These are phyloP conservation scores for Termitomyces sp. DNA, from an alignment of 768 basidiomycete species.

Conservation along the genomic window DNA sequence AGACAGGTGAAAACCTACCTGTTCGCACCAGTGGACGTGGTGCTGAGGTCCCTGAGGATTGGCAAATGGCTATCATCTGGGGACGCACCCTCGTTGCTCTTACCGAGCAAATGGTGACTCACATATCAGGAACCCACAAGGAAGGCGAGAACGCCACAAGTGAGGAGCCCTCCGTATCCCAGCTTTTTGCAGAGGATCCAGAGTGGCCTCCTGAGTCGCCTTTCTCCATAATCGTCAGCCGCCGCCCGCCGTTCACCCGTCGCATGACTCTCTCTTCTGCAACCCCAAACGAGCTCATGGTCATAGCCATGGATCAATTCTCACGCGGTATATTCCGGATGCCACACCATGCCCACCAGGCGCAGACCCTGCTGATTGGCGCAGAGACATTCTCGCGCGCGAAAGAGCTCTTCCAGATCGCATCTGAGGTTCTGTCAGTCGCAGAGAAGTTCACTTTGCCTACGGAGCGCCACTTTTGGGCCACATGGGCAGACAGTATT, in stretches of 20 bases:
- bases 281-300: constrained; percentile 45
- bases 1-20: constrained; percentile 60
- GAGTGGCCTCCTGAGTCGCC: constrained; percentile 48
- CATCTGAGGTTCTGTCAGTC: constrained; percentile 52
- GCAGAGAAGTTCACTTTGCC: constrained; percentile 47
- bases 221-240: constrained; percentile 42
- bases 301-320: constrained; percentile 65
- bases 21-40: constrained; percentile 31
- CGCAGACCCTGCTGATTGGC: constrained; percentile 9
- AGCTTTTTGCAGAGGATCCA: constrained; percentile 31
- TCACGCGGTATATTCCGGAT: constrained; percentile 66
- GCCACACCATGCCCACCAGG: constrained; percentile 40
- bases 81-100: constrained; percentile 59
- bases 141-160: background rate
- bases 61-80: constrained; percentile 65
- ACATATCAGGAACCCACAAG: constrained; percentile 14
- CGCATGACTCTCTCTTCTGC: constrained; percentile 39
- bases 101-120: constrained; percentile 43
- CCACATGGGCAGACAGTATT: constrained; percentile 53
- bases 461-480: constrained; percentile 49
- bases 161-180: constrained; percentile 6
- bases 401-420: constrained; percentile 57
- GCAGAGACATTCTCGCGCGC: constrained; percentile 44
- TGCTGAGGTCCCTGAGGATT: constrained; percentile 43
- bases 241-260: constrained; percentile 43